phyloP scores from a whole-genome alignment of 2,329 filamentous ascomycete species.

The Colletotrichum viniferum region DNA sequence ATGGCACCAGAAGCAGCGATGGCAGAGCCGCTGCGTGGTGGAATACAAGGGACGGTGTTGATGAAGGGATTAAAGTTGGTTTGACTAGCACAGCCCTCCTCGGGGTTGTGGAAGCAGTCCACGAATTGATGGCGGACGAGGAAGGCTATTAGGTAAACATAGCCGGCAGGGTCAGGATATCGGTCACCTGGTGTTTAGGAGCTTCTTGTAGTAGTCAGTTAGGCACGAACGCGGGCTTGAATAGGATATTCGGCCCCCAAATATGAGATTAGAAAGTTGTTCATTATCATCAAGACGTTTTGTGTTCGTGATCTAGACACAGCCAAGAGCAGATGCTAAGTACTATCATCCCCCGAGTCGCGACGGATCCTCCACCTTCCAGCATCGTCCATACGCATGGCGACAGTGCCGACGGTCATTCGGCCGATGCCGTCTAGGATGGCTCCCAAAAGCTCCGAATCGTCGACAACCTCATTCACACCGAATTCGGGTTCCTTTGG shows the following conservation, averaged over 20 bases:
- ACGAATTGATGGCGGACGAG: slow-evolving; percentile 32
- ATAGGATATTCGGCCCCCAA: background rate
- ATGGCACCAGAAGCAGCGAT: slow-evolving; percentile 4
- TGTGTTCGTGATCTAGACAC: background rate
- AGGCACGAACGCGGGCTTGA: background rate
- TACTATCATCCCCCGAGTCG: background rate
- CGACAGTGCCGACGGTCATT: slow-evolving; percentile 28
- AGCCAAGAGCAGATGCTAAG: background rate
- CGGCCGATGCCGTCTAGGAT: slow-evolving; percentile 40
- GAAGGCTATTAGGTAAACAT: background rate
- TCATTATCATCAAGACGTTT: background rate
- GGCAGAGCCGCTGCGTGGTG: slow-evolving; percentile 21
- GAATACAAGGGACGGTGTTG: background rate
- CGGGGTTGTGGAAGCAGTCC: slow-evolving; percentile 35
- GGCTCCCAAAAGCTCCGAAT: slow-evolving; percentile 35
- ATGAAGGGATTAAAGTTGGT: background rate
- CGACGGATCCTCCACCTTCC: slow-evolving; percentile 45
- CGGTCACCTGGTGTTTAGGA: background rate
- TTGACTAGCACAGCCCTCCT: slow-evolving; percentile 21
- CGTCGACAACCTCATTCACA: slow-evolving; percentile 23
- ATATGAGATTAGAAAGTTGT: background rate
- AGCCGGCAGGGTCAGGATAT: background rate
- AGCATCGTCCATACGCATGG: slow-evolving; percentile 40
- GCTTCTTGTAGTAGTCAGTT: background rate
- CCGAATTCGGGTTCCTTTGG: background rate